These are phyloP conservation scores for Tricholoma hemisulphureum DNA, from an alignment of 768 basidiomycete genomes.

Conservation along the genomic window DNA sequence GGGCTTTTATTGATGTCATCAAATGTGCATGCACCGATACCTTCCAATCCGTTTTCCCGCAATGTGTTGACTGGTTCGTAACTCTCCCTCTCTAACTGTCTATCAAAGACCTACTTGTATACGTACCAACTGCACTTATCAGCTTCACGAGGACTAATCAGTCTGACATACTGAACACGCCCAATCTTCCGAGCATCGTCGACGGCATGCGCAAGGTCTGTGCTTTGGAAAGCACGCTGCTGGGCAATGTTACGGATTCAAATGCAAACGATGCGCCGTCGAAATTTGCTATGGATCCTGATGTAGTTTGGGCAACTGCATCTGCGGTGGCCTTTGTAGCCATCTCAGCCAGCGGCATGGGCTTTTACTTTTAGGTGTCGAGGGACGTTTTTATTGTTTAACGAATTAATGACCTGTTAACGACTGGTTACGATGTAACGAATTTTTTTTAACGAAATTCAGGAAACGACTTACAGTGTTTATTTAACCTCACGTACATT, in stretches of 20 bases:
- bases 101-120: neutral
- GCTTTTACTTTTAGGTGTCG: neutral
- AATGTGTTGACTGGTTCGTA: slow-evolving; percentile 68
- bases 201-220: slow-evolving; percentile 53
- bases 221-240: slow-evolving; percentile 46
- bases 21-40: slow-evolving; percentile 58
- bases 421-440: too few relatives aligned
- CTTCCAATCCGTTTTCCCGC: slow-evolving; percentile 49
- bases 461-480: too few relatives aligned
- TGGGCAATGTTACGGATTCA: slow-evolving; percentile 49
- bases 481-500: too few relatives aligned
- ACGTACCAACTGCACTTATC: slow-evolving; percentile 1
- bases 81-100: neutral
- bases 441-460: too few relatives aligned
- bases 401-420: neutral
- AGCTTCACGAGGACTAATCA: slow-evolving; percentile 63
- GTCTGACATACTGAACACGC: slow-evolving; percentile 44
- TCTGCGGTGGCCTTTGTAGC: neutral
- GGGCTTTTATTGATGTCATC: slow-evolving; percentile 60
- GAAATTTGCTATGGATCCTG: neutral
- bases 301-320: slow-evolving; percentile 1
- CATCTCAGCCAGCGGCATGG: slow-evolving; percentile 1
- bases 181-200: slow-evolving; percentile 48
- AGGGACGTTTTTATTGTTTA: neutral
- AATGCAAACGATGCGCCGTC: slow-evolving; percentile 38